A percentile compares a stretch with the other conserved stretches of the same genome.
Evolutionary conservation across 1,284 basidiomycete species (phyloP).

Genomic region (Veloboletus limbatus): DNA sequence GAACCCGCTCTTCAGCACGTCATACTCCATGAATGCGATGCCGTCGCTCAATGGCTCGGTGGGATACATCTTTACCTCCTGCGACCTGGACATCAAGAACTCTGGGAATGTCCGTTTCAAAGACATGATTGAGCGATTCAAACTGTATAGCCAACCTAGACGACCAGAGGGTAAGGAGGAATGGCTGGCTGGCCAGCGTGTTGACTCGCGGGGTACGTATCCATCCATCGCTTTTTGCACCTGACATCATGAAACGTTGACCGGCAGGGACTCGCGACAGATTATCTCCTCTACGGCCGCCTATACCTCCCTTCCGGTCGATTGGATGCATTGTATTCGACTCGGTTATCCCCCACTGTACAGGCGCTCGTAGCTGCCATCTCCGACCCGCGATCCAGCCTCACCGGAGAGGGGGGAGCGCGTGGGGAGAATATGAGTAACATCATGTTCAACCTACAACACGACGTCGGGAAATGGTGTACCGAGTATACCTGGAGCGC

Average conservation of each 20-base stretch:
- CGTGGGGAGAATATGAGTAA: conserved; percentile 59
- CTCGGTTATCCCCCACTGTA: conserved; percentile 70
- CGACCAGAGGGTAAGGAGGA: conserved; percentile 73
- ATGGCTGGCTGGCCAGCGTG: conserved; percentile 74
- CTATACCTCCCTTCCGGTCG: conserved; percentile 87
- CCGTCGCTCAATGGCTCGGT: conserved; percentile 91
- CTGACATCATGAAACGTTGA: conserved; percentile 21
- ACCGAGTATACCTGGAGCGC: conserved; percentile 95
- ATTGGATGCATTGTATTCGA: conserved; percentile 87
- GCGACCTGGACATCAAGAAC: conserved; percentile 68
- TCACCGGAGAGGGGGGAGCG: conserved; percentile 42
- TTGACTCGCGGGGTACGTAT: conserved; percentile 72
- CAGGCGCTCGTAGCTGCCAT: conserved; percentile 72
- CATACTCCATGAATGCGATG: conserved; percentile 88
- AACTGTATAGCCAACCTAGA: conserved; percentile 75
- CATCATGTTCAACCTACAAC: conserved; percentile 85
- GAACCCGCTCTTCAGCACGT: conserved; percentile 86
- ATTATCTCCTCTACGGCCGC: conserved; percentile 90
- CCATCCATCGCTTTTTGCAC: not conserved
- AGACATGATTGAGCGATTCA: conserved; percentile 84
- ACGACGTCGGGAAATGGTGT: conserved; percentile 90
- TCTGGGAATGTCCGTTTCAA: conserved; percentile 81
- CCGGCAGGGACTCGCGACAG: conserved; percentile 38
- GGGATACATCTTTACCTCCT: conserved; percentile 91
- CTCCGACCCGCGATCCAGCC: conserved; percentile 61